Evolutionary conservation across 1,284 basidiomycete genomes (phyloP).

Genomic region (Pascua guehoae): DNA sequence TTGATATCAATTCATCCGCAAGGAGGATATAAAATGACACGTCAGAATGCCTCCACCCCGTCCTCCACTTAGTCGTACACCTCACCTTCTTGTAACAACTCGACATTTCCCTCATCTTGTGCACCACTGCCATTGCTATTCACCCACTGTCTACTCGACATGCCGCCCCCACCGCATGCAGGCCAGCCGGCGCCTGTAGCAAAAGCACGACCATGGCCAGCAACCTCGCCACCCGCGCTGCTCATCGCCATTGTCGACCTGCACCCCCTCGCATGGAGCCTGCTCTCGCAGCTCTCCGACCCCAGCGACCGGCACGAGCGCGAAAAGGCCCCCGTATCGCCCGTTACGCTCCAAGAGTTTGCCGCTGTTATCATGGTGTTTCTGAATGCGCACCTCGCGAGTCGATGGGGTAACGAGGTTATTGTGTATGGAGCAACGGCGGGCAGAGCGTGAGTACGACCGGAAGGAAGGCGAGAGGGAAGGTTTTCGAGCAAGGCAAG

Average conservation of each 20-base stretch:
- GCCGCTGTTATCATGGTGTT: conserved; percentile 81
- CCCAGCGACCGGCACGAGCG: conserved; percentile 13
- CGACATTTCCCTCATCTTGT: too few species aligned
- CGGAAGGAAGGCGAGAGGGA: too few species aligned
- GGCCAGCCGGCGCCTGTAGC: background rate
- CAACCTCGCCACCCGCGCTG: conserved; percentile 56
- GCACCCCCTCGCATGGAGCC: conserved; percentile 76
- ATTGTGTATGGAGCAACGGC: conserved; percentile 85
- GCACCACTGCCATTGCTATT: too few species aligned
- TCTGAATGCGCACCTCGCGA: conserved; percentile 85
- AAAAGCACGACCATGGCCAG: conserved; percentile 15
- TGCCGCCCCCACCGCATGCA: background rate
- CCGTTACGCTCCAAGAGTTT: conserved; percentile 64
- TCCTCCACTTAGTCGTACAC: too few species aligned
- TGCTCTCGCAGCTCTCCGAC: conserved; percentile 46
- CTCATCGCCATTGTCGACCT: conserved; percentile 78
- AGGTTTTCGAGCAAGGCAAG: too few species aligned
- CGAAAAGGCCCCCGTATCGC: conserved; percentile 39
- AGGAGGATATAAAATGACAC: too few species aligned
- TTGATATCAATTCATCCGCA: too few species aligned
- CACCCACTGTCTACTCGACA: background rate
- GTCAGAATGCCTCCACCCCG: too few species aligned
- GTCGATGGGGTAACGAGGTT: conserved; percentile 84
- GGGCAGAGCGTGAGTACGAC: conserved; percentile 57
- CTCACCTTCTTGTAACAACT: too few species aligned